phyloP scores from a whole-genome alignment of 768 basidiomycete species.

The Obba rivulosa region DNA sequence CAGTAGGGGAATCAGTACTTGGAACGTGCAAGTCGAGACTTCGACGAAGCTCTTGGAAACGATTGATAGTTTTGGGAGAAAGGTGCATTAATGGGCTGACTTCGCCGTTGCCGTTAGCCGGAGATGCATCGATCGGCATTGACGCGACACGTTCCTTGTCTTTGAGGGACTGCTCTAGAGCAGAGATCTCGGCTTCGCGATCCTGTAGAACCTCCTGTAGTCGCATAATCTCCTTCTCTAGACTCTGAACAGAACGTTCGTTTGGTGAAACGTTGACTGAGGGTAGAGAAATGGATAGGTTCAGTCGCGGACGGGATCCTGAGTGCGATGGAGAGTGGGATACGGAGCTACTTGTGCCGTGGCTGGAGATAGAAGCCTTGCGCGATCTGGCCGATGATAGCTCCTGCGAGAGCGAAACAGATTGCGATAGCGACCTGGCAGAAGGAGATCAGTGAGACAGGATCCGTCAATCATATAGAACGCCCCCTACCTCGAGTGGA shows the following conservation, averaged over 20 bases:
- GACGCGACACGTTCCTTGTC: constrained; percentile 25
- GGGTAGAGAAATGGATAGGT: constrained; percentile 54
- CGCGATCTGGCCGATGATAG: constrained; percentile 83
- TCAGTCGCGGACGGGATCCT: constrained; percentile 36
- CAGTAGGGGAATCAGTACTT: constrained; percentile 19
- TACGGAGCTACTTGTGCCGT: constrained; percentile 62
- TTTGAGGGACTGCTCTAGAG: constrained; percentile 55
- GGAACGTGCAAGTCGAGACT: constrained; percentile 46
- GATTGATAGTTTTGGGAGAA: constrained; percentile 67
- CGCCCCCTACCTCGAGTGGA: constrained; percentile 69
- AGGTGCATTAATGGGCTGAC: constrained; percentile 32
- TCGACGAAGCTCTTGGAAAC: constrained; percentile 69
- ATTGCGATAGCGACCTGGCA: constrained; percentile 83
- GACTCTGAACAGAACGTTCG: constrained; percentile 76
- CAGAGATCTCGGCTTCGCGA: constrained; percentile 84
- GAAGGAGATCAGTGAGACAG: constrained; percentile 8
- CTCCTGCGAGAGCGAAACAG: constrained; percentile 97
- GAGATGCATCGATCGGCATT: not conserved
- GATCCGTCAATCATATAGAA: constrained; percentile 13
- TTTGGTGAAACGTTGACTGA: constrained; percentile 31
- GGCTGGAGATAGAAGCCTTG: constrained; percentile 75
- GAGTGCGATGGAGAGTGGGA: constrained; percentile 51
- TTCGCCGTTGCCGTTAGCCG: constrained; percentile 18
- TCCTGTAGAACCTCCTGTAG: constrained; percentile 89
- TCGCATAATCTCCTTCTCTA: constrained; percentile 95